These are phyloP conservation scores for Trichoderma oligosporum DNA, from an alignment of 2,329 filamentous ascomycete species.

Conservation along the genomic window DNA sequence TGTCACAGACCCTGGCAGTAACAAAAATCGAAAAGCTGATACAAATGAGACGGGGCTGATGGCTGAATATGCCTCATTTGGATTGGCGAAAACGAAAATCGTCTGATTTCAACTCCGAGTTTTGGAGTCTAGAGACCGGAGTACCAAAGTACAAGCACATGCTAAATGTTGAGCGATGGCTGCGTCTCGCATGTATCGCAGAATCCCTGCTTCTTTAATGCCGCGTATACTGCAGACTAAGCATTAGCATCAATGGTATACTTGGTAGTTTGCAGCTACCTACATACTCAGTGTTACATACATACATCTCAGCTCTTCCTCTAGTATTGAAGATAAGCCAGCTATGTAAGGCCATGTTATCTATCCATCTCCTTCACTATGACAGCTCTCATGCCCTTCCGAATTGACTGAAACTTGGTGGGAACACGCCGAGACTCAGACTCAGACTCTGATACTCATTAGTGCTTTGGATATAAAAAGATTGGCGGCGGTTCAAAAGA, in stretches of 20 bases:
- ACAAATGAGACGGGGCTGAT: conserved; percentile 1
- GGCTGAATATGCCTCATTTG: background rate
- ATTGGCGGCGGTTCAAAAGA: background rate
- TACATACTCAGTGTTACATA: too few relatives aligned
- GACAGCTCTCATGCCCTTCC: too few relatives aligned
- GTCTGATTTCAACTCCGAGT: background rate
- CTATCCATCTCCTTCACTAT: too few relatives aligned
- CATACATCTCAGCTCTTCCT: too few relatives aligned
- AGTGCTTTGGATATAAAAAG: background rate
- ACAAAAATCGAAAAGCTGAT: background rate
- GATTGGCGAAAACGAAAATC: background rate
- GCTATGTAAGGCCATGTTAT: too few relatives aligned
- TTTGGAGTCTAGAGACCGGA: background rate
- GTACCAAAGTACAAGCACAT: background rate
- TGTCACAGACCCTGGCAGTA: conserved; percentile 3
- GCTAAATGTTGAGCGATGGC: too few relatives aligned
- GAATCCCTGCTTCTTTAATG: background rate
- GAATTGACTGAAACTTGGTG: too few relatives aligned
- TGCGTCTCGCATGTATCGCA: background rate
- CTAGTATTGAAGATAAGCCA: too few relatives aligned
- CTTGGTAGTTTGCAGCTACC: too few relatives aligned
- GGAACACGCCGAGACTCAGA: too few relatives aligned
- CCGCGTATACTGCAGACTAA: background rate
- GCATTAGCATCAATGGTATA: too few relatives aligned
- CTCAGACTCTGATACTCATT: background rate